These are phyloP conservation scores for Amaranthus hypochondriacus DNA, from an alignment of 148 eudicot species.

Conservation along the genomic window DNA sequence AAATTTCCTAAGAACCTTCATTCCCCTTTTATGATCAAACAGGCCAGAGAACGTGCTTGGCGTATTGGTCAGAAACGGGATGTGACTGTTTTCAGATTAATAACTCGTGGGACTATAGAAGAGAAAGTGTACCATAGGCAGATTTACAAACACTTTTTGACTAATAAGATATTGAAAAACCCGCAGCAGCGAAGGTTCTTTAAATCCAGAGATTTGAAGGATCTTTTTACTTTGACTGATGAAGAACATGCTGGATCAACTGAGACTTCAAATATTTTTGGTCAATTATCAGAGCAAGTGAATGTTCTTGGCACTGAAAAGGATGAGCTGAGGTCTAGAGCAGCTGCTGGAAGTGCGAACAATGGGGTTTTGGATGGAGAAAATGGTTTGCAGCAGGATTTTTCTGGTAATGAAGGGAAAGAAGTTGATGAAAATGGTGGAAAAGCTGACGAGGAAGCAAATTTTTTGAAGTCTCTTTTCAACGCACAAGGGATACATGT, in stretches of 20 bases:
- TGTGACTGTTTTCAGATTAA: slow-evolving; percentile 81
- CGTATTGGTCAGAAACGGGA: slow-evolving; percentile 95
- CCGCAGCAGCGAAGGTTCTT: slow-evolving; percentile 96
- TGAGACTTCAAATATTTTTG: slow-evolving; percentile 77
- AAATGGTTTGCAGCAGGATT: slow-evolving; percentile 19
- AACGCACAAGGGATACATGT: slow-evolving; percentile 96
- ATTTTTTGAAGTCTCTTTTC: slow-evolving; percentile 69
- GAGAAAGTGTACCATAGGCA: slow-evolving; percentile 98
- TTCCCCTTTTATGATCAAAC: slow-evolving; percentile 24
- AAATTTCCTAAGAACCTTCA: background rate
- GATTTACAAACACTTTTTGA: slow-evolving; percentile 89
- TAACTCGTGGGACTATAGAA: slow-evolving; percentile 94
- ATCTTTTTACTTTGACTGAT: slow-evolving; percentile 72
- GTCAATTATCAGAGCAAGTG: slow-evolving; percentile 73
- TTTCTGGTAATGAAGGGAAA: slow-evolving; percentile 36
- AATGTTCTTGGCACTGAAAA: slow-evolving; percentile 54
- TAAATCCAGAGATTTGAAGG: slow-evolving; percentile 89
- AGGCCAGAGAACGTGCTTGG: slow-evolving; percentile 99
- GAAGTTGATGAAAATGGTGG: slow-evolving; percentile 34
- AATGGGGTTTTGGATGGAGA: slow-evolving; percentile 23
- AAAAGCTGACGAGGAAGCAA: slow-evolving; percentile 59
- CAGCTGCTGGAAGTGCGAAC: slow-evolving; percentile 26
- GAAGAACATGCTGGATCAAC: slow-evolving; percentile 63
- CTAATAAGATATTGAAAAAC: slow-evolving; percentile 90
- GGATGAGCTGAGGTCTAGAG: slow-evolving; percentile 27